phyloP scores from a whole-genome alignment of 78 protist species.

The Tieghemostelium lacteum region DNA sequence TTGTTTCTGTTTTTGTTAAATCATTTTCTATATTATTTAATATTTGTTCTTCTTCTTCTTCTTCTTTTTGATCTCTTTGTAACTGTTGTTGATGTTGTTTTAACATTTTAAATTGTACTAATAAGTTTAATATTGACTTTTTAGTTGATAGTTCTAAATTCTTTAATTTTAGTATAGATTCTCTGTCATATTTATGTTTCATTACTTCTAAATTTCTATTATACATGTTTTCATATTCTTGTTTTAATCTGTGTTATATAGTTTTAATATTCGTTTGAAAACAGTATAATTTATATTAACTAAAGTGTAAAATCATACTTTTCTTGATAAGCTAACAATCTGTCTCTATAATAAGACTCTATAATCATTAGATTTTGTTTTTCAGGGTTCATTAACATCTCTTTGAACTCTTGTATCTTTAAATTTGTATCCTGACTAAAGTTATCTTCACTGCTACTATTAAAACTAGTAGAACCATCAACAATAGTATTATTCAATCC shows the following conservation, averaged over 20 bases:
- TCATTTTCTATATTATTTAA: no score
- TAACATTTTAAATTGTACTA: neutral
- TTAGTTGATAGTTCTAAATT: constrained; percentile 16
- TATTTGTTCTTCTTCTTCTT: neutral
- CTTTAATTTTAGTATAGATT: constrained; percentile 6
- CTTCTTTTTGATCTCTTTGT: neutral
- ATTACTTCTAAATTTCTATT: constrained; percentile 11
- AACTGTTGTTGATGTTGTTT: neutral
- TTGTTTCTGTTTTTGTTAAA: no score
- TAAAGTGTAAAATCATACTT: neutral
- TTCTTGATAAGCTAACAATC: constrained; percentile 34
- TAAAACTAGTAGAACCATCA: no score
- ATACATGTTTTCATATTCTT: constrained; percentile 9
- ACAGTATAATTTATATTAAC: neutral
- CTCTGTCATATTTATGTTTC: constrained; percentile 5
- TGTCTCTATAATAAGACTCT: constrained; percentile 39
- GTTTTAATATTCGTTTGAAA: neutral
- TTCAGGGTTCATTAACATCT: neutral
- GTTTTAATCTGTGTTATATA: neutral
- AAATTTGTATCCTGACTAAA: neutral
- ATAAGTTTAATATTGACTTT: constrained; percentile 7
- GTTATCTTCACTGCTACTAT: neutral
- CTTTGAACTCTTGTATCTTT: neutral
- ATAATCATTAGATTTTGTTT: constrained; percentile 26
- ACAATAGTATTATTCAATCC: no score